Base-by-base conservation (phyloP, 2,329 filamentous ascomycete genomes). In the Alternaria dauci region DNA sequence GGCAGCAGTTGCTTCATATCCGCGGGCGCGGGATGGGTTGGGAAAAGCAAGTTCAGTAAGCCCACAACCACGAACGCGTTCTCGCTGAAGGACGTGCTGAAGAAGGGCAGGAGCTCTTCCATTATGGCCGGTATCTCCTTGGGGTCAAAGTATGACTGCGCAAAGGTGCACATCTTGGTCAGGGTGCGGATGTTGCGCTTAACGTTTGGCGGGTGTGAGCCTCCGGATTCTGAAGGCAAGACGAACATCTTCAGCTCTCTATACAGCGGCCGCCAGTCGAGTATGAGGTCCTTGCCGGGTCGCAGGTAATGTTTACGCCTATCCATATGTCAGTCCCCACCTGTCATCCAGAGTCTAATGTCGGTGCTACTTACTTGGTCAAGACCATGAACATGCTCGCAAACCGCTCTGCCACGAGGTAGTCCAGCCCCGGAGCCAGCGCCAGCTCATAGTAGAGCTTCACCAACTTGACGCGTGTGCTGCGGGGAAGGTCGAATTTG, bases 261-360 rank as follows among this genome's bases (percentile, higher is more conserved):
- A 87, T 92, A 99, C 30, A 99, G 83, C 8, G 94, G 94, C 70
- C 88, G 88, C 95, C 95, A 99, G 78, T 99, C 94, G 61, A 99
- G 86, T 12, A 87, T 85, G n/a, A 99, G 84, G 74, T 99, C 96
- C 67, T 93, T 92, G 58, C 91, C 89, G 1, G 94, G 93, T 68
- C 92, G 93, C 34, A 99, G 86, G 78, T 98, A 98, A 80, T 98
- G 94, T 77, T 96, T 97, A 76, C 94, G 94, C 81, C 93, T 95
- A 61, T 62, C 41, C 58, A 62, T 64, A 53, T 74, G 77, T 77
- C 63, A 77, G 72, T 60, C n/a, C 14, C 16, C 76, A 30, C 23
- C 26, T 34, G 32, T 46, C 26, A 51, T n/a, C 3, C 46, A 41
- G 30, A 39, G 23, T 53, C 47, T 34, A 39, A 52, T 54, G 28